phyloP scores from a whole-genome alignment of 75 land plant species.

The Larix kaempferi region DNA sequence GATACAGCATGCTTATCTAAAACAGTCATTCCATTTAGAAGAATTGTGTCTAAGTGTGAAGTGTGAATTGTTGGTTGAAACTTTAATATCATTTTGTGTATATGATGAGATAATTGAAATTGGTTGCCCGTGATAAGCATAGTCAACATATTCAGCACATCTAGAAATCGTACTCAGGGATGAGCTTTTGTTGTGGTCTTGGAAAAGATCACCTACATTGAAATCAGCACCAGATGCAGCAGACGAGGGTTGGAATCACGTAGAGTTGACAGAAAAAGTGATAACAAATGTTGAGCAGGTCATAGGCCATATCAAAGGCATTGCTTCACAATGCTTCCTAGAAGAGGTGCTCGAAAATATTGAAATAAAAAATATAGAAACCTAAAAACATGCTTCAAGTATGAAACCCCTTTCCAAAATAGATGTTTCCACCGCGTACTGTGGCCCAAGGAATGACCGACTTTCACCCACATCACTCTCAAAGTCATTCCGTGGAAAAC shows the following conservation, averaged over 20 bases:
- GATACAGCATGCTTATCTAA: constrained; percentile 4
- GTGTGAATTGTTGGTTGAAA: not conserved
- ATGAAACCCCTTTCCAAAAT: too few species aligned
- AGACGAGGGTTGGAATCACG: constrained; percentile 61
- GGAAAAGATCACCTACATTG: constrained; percentile 84
- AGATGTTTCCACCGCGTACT: too few species aligned
- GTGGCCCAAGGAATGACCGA: too few species aligned
- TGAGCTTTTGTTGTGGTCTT: constrained; percentile 97
- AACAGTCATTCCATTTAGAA: constrained; percentile 3
- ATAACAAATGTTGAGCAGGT: constrained; percentile 91
- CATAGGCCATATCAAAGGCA: constrained; percentile 64
- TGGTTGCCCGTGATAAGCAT: constrained; percentile 20
- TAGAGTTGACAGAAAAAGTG: constrained; percentile 83
- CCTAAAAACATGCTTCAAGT: too few species aligned
- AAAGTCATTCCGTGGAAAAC: too few species aligned
- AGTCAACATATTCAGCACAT: constrained; percentile 89
- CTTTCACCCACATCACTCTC: too few species aligned
- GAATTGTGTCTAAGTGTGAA: not conserved
- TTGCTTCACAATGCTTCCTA: constrained; percentile 75
- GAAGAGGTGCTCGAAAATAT: constrained; percentile 72
- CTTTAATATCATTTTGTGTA: not conserved
- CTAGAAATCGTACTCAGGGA: constrained; percentile 98
- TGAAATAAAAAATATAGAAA: too few species aligned
- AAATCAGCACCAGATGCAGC: constrained; percentile 56
- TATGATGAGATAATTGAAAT: not conserved